phyloP scores from a whole-genome alignment of 2,329 filamentous ascomycete species.

The Grosmannia penicillata region DNA sequence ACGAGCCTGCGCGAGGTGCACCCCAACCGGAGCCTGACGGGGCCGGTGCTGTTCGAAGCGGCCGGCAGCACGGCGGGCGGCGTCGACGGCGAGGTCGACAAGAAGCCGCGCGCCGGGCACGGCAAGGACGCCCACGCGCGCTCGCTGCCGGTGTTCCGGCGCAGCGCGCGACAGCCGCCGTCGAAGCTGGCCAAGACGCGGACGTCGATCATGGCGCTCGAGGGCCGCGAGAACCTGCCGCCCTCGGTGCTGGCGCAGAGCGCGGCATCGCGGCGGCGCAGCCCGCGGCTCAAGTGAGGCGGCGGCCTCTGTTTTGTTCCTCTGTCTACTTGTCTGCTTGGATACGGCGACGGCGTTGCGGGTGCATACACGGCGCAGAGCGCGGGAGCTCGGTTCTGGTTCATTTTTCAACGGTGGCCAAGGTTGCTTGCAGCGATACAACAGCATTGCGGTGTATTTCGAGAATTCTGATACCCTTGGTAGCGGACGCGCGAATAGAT shows the following conservation, averaged over 20 bases:
- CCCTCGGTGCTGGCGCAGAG: slow-evolving; percentile 29
- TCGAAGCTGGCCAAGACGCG: slow-evolving; percentile 18
- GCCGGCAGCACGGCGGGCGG: slow-evolving; percentile 20
- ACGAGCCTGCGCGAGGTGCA: slow-evolving; percentile 41
- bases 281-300: slow-evolving; percentile 27
- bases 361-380: too few species aligned
- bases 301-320: too few species aligned
- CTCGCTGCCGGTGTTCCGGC: slow-evolving; percentile 33
- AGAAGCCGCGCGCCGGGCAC: neutral
- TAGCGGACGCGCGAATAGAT: too few species aligned
- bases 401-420: too few species aligned
- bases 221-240: slow-evolving; percentile 38
- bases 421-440: too few species aligned
- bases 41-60: slow-evolving; percentile 24
- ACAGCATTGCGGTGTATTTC: too few species aligned
- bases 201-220: slow-evolving; percentile 15
- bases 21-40: slow-evolving; percentile 25
- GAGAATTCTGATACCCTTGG: too few species aligned
- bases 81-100: neutral
- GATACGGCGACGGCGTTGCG: neutral
- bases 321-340: neutral
- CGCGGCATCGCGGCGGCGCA: slow-evolving; percentile 36
- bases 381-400: too few species aligned
- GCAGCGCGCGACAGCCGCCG: slow-evolving; percentile 19
- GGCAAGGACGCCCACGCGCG: neutral